These are phyloP conservation scores for Ceratobasidium sp. DNA, from an alignment of 1,284 basidiomycete species.

Conservation along the genomic window DNA sequence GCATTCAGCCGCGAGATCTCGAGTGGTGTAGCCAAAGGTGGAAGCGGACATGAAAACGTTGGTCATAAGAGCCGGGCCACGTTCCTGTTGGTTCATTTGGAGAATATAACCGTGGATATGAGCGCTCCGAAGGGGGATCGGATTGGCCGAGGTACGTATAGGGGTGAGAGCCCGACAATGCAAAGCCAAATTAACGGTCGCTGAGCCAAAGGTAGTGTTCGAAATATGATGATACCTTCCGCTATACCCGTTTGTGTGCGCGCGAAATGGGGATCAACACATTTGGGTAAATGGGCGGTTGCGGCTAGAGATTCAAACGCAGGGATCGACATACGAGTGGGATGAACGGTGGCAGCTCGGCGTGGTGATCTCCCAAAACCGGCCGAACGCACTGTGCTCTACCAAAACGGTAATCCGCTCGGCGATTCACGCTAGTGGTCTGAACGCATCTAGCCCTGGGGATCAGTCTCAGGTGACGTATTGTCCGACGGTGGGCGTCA, in stretches of 20 bases:
- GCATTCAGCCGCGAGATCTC: background rate
- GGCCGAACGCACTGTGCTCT: background rate
- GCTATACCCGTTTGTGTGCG: background rate
- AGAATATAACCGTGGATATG: background rate
- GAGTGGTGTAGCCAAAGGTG: background rate
- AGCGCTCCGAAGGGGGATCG: constrained; percentile 21
- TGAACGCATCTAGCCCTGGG: background rate
- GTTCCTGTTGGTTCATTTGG: constrained; percentile 2
- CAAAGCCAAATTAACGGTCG: background rate
- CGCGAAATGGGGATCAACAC: background rate
- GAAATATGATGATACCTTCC: background rate
- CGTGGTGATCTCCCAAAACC: constrained; percentile 1
- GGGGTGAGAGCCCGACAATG: background rate
- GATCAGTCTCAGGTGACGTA: too few species aligned
- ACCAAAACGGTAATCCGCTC: background rate
- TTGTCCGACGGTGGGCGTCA: constrained; percentile 9
- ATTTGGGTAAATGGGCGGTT: background rate
- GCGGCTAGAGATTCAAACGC: background rate
- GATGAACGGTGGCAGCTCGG: constrained; percentile 7
- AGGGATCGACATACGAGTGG: background rate
- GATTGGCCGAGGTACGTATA: background rate
- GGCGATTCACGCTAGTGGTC: background rate
- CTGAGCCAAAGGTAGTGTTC: constrained; percentile 7
- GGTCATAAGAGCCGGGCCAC: background rate
- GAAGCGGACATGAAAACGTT: background rate